phyloP scores from a whole-genome alignment of 768 basidiomycete genomes.

The Agrocybe chaxingu region DNA sequence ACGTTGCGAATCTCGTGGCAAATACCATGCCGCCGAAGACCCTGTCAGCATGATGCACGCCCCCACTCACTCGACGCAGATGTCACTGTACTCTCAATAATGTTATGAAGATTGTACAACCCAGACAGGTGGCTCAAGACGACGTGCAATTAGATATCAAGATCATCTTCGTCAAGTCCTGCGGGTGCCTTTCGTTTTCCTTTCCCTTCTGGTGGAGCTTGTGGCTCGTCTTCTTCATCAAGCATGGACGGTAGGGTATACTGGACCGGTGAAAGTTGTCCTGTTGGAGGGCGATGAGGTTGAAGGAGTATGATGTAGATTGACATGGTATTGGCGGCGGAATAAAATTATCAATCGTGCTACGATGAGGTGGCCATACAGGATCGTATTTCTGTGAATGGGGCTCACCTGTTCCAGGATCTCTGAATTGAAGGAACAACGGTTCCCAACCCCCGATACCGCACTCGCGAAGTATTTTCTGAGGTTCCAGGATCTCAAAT shows the following conservation, averaged over 20 bases:
- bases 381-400: neutral
- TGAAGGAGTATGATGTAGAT: slow-evolving; percentile 11
- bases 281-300: slow-evolving; percentile 22
- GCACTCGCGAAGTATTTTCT: slow-evolving; percentile 42
- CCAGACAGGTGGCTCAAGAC: neutral
- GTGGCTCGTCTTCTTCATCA: slow-evolving; percentile 55
- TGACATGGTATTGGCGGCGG: slow-evolving; percentile 3
- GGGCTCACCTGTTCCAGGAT: slow-evolving; percentile 53
- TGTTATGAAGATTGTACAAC: neutral
- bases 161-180: slow-evolving; percentile 19
- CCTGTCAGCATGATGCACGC: no score
- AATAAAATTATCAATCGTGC: neutral
- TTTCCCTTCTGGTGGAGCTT: slow-evolving; percentile 34
- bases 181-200: slow-evolving; percentile 60
- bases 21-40: no score
- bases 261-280: slow-evolving; percentile 55
- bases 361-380: neutral
- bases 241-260: slow-evolving; percentile 54
- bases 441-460: slow-evolving; percentile 62
- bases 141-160: slow-evolving; percentile 7
- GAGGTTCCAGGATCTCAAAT: slow-evolving; percentile 51
- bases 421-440: slow-evolving; percentile 65
- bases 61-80: no score
- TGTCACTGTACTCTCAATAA: no score
- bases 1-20: no score